phyloP scores from a whole-genome alignment of 768 basidiomycete species.

The Lyophyllum atratum region DNA sequence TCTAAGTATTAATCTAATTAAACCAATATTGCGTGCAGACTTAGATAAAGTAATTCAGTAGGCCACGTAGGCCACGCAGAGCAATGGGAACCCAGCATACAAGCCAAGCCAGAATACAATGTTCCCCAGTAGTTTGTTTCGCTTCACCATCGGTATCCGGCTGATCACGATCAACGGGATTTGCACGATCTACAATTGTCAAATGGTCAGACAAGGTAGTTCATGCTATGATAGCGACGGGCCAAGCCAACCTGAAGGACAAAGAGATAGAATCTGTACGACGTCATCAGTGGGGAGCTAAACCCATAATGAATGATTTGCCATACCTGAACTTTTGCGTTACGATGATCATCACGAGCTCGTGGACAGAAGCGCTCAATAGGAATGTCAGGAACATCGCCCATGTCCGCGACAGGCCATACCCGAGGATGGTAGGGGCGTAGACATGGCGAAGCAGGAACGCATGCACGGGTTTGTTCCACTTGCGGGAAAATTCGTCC shows the following conservation, averaged over 20 bases:
- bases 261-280: conserved; percentile 80
- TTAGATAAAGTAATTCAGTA: too few relatives aligned
- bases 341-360: conserved; percentile 95
- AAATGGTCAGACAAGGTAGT: background rate
- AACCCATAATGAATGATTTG: too few relatives aligned
- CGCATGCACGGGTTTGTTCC: conserved; percentile 97
- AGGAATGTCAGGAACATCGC: conserved; percentile 95
- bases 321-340: conserved; percentile 86
- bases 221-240: background rate
- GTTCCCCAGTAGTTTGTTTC: conserved; percentile 81
- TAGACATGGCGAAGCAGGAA: conserved; percentile 96
- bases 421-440: conserved; percentile 79
- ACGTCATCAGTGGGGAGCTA: background rate
- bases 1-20: background rate
- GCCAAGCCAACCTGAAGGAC: conserved; percentile 56
- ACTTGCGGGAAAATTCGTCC: conserved; percentile 97
- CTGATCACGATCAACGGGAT: conserved; percentile 88
- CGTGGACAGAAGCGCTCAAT: conserved; percentile 86
- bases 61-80: conserved; percentile 72
- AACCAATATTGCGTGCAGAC: too few relatives aligned
- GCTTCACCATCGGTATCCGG: conserved; percentile 72
- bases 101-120: conserved; percentile 94
- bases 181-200: conserved; percentile 67
- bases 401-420: conserved; percentile 70
- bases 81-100: conserved; percentile 88